Percentiles rank a stretch among this genome's conserved stretches.
Evolutionary conservation across 768 basidiomycete species (phyloP).

Genomic region (Lactarius deliciosus): DNA sequence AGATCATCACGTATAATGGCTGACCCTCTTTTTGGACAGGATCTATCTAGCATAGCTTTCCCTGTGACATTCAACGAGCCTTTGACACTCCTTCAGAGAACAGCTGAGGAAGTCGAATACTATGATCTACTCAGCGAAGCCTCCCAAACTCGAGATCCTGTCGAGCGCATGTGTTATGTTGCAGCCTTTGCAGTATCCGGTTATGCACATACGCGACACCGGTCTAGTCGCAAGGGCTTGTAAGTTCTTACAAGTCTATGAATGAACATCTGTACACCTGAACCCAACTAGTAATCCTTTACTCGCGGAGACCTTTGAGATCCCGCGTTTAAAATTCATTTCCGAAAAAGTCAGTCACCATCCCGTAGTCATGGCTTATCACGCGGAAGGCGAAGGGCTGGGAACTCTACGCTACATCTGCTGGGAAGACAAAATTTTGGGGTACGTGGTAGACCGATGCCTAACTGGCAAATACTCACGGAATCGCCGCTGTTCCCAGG

Average conservation of each 20-base stretch:
- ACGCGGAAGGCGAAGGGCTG: constrained; percentile 77
- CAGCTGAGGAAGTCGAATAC: constrained; percentile 85
- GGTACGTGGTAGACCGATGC: constrained; percentile 48
- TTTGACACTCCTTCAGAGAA: constrained; percentile 74
- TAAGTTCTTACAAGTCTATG: constrained; percentile 41
- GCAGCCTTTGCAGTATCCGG: constrained; percentile 85
- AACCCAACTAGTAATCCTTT: constrained; percentile 66
- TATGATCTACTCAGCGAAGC: constrained; percentile 67
- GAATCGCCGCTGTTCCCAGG: constrained; percentile 43
- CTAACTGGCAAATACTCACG: constrained; percentile 30
- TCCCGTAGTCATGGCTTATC: constrained; percentile 81
- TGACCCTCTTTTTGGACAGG: constrained; percentile 43
- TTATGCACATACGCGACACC: constrained; percentile 77
- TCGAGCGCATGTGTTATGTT: constrained; percentile 70
- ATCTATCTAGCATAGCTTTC: constrained; percentile 76
- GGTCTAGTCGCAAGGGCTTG: constrained; percentile 87
- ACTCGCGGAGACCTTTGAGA: constrained; percentile 87
- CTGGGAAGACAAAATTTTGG: constrained; percentile 88
- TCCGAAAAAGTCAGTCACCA: constrained; percentile 88
- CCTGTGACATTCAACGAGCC: constrained; percentile 94
- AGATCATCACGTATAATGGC: constrained; percentile 9
- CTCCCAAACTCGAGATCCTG: constrained; percentile 52
- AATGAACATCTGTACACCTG: constrained; percentile 8
- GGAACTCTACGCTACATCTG: constrained; percentile 73
- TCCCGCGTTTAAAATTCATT: constrained; percentile 74